Evolutionary conservation across 2,329 filamentous ascomycete species (phyloP), one percentile per base, ranked within the genome.

Genomic region (Penicillium concentricum): DNA sequence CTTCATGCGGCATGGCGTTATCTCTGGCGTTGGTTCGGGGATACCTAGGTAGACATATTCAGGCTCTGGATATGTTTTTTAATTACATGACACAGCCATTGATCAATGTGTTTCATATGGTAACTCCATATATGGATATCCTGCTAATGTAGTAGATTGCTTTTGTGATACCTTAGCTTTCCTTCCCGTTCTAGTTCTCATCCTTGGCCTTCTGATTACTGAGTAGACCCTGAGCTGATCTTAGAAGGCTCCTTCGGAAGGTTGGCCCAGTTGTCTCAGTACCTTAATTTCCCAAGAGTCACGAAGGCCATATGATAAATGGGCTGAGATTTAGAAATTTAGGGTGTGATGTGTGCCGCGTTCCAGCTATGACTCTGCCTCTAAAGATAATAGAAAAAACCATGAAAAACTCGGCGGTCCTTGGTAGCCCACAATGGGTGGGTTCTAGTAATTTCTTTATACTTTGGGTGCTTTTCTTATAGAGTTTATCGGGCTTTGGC

Each of bases 1-100:
- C 26, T 54, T 51, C 48, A 50, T 46, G 30, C 34, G 56, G 48
- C 39, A 51, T 55, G 60, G 60, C 56, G 60, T 62, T 62, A 48
- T 35, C 15, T 51, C 26, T 22, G 60, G 60, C 60, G 60, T 62
- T 62, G 45, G 45, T 43, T 52, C 4, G 16, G 53, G 52, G 20
- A 22, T 56, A 38, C 30, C 35, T 47, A 48, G 24, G 34, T 37
- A 44, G 52, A 28, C 30, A 53, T 53, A 46, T 48, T 32, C 28
- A 51, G 28, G 10, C 28, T 51, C 20, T 44, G 38, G 16, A 28
- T 51, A 32, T 22, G 37, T 15, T 51, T 49, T 48, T 18, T 22
- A 44, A 44, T 51, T 35, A 16, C 28, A 20, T 26, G 39, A 45
- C 22, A 35, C 18, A 51, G 13, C 18, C 18, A 41, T 35, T 51